These are phyloP conservation scores for Colletotrichum shisoi DNA, from an alignment of 2,329 filamentous ascomycete genomes.

Conservation along the genomic window DNA sequence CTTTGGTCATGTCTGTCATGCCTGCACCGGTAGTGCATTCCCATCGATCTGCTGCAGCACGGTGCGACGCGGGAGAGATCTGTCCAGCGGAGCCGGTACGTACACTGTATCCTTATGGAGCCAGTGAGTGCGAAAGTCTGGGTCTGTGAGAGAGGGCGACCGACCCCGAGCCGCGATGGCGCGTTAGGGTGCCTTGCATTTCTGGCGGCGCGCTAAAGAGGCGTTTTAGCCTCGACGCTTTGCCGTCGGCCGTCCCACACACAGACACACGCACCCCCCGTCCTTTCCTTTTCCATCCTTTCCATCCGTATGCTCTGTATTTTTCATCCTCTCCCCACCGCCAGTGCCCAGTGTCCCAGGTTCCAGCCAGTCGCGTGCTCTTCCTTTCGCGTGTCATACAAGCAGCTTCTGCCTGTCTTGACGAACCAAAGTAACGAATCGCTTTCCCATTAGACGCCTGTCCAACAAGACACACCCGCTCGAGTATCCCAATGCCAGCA, in stretches of 20 bases:
- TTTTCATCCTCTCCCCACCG: slow-evolving; percentile 2
- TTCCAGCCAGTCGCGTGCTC: slow-evolving; percentile 34
- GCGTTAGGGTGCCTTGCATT: slow-evolving; percentile 36
- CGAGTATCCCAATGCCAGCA: slow-evolving; percentile 19
- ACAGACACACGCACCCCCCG: neutral
- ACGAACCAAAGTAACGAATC: slow-evolving; percentile 5
- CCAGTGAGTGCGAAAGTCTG: neutral
- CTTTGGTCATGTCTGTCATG: slow-evolving; percentile 3
- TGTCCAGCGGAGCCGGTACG: neutral
- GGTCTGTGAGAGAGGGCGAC: slow-evolving; percentile 1
- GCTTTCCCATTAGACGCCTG: slow-evolving; percentile 8
- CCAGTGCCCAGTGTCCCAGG: slow-evolving; percentile 31
- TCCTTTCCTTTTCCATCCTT: slow-evolving; percentile 16
- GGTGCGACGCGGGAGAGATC: slow-evolving; percentile 14
- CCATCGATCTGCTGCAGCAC: slow-evolving; percentile 9
- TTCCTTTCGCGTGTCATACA: slow-evolving; percentile 26
- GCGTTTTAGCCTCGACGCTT: slow-evolving; percentile 32
- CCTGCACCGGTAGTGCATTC: neutral
- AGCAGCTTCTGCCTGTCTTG: neutral
- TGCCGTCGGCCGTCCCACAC: neutral
- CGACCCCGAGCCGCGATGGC: slow-evolving; percentile 7
- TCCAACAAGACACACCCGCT: slow-evolving; percentile 23
- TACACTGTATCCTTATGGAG: neutral
- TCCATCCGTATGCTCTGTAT: neutral
- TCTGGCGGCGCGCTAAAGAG: slow-evolving; percentile 32